A percentile compares a stretch with the other conserved stretches of the same genome.
Conservation (phyloP, 2,329 filamentous ascomycete genomes). For the Calycina herbarum region DNA sequence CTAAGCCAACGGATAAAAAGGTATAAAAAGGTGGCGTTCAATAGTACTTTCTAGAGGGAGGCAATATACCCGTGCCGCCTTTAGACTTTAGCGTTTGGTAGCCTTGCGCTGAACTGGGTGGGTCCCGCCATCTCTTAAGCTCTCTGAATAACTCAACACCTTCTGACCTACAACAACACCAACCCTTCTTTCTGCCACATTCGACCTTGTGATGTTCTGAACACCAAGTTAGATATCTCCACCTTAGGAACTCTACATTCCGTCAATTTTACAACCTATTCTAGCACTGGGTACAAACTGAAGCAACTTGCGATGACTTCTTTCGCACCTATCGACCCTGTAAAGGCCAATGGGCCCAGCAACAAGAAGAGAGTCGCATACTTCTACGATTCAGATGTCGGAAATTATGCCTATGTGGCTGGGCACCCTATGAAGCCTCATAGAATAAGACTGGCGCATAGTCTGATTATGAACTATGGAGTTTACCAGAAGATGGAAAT, state of each 20-base stretch:
- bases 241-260: neutral
- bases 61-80: neutral
- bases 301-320: constrained; percentile 33
- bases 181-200: neutral
- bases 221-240: neutral
- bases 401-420: constrained; percentile 95
- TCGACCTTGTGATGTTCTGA: neutral
- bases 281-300: neutral
- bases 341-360: constrained; percentile 49
- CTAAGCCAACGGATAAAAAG: too few species aligned
- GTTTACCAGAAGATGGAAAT: constrained; percentile 97
- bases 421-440: constrained; percentile 99
- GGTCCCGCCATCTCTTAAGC: neutral
- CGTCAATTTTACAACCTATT: neutral
- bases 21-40: too few species aligned
- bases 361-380: constrained; percentile 86
- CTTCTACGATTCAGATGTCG: constrained; percentile 98
- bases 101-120: neutral
- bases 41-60: too few species aligned
- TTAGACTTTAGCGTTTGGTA: neutral
- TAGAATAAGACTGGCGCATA: constrained; percentile 90
- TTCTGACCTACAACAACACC: neutral
- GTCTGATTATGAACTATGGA: constrained; percentile 93
- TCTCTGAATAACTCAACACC: neutral
- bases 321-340: constrained; percentile 54